These are phyloP conservation scores for Saccharum spontaneum DNA, from an alignment of 176 grass and related monocot genomes.

Conservation along the genomic window DNA sequence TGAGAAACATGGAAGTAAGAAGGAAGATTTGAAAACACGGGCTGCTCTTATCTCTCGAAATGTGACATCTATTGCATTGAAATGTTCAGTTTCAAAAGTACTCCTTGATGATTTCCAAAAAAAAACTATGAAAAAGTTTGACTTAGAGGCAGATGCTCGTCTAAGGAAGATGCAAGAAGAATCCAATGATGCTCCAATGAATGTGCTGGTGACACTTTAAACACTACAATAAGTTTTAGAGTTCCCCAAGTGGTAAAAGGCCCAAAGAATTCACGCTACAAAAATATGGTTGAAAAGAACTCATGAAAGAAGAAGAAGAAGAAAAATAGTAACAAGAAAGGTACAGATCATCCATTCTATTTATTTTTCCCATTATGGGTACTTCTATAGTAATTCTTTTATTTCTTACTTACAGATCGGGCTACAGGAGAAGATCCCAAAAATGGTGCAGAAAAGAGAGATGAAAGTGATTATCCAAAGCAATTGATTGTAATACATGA, in stretches of 20 bases:
- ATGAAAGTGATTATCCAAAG: constrained; percentile 13
- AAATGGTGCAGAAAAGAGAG: background rate
- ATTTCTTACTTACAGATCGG: too few species aligned
- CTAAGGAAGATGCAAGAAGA: background rate
- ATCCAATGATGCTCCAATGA: too few species aligned
- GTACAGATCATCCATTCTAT: too few species aligned
- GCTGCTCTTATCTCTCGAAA: background rate
- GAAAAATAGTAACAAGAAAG: too few species aligned
- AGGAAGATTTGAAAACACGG: background rate
- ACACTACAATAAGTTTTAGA: too few species aligned
- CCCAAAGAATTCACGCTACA: too few species aligned
- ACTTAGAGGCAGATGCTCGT: background rate
- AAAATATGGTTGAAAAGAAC: too few species aligned
- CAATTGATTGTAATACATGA: background rate
- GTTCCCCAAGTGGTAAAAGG: too few species aligned
- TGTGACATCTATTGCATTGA: background rate
- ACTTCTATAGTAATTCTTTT: background rate
- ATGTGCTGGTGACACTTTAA: too few species aligned
- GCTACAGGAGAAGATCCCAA: background rate
- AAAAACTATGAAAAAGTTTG: background rate
- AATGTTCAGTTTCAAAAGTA: background rate
- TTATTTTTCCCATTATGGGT: background rate
- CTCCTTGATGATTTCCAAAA: background rate
- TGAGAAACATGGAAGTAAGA: background rate
- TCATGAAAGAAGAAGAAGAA: too few species aligned